Percentiles rank a stretch among this genome's conserved stretches.
phyloP scores from a whole-genome alignment of 176 grass and related monocot species.

The Chloris gayana region DNA sequence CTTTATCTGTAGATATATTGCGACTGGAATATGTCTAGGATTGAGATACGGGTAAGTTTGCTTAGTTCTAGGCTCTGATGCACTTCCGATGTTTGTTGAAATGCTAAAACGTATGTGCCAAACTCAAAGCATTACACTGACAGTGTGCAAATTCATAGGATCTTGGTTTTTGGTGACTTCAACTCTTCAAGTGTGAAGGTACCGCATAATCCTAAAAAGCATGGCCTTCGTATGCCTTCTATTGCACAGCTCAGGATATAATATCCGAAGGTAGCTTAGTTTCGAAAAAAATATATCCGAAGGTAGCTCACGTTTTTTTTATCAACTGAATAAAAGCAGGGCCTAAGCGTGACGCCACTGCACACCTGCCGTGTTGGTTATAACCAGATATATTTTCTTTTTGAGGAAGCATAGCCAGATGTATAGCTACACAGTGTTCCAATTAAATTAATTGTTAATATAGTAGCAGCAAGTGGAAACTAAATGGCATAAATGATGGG shows the following conservation, averaged over 20 bases:
- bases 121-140: background rate
- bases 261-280: too few relatives aligned
- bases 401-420: background rate
- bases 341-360: constrained; percentile 4
- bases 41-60: background rate
- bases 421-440: background rate
- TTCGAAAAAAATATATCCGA: too few relatives aligned
- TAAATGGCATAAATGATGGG: background rate
- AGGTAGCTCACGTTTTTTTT: background rate
- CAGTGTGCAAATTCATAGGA: background rate
- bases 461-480: constrained; percentile 20
- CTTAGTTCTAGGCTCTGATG: background rate
- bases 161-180: background rate
- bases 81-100: background rate
- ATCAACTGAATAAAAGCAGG: background rate
- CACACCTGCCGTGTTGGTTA: background rate
- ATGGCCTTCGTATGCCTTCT: constrained; percentile 9
- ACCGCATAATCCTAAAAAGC: background rate
- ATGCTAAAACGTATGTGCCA: background rate
- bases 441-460: background rate
- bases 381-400: background rate
- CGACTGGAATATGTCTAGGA: background rate
- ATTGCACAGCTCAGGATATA: background rate
- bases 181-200: background rate
- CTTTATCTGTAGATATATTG: background rate